phyloP scores from a whole-genome alignment of 2,329 filamentous ascomycete species.

The Venturia aucupariae region DNA sequence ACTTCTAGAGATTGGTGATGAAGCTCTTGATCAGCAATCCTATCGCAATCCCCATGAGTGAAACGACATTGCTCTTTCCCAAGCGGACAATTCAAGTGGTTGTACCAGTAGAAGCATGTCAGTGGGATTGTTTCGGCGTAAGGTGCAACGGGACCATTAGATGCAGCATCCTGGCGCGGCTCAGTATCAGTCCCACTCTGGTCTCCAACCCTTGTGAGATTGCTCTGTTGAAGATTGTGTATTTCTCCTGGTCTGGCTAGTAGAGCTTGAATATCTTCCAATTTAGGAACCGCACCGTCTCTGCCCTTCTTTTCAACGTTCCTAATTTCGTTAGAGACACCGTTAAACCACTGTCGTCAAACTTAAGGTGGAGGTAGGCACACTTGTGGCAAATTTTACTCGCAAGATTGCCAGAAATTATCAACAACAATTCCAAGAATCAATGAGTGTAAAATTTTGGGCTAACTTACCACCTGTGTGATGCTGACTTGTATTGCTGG shows the following conservation, averaged over 20 bases:
- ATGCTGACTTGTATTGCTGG: neutral
- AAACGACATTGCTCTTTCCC: constrained; percentile 5
- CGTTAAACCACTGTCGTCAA: too few species aligned
- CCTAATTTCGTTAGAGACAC: neutral
- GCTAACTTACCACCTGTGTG: neutral
- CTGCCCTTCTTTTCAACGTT: constrained; percentile 1
- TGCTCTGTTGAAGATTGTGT: neutral
- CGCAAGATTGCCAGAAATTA: too few species aligned
- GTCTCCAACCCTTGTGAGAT: neutral
- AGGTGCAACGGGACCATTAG: neutral
- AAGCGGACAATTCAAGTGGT: neutral
- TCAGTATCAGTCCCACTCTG: neutral
- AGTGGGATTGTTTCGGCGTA: neutral
- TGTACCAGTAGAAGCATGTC: constrained; percentile 9
- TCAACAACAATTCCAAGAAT: too few species aligned
- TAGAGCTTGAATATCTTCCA: neutral
- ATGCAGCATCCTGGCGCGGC: neutral
- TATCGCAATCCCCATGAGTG: neutral
- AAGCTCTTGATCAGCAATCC: neutral
- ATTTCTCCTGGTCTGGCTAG: neutral
- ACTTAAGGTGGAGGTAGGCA: too few species aligned
- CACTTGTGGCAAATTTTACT: too few species aligned
- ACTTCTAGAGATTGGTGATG: neutral
- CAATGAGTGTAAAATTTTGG: neutral
- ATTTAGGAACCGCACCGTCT: neutral